Evolutionary conservation across 345 rosid species (phyloP), one percentile per base, ranked within the genome.

Genomic region (Pistacia atlantica): DNA sequence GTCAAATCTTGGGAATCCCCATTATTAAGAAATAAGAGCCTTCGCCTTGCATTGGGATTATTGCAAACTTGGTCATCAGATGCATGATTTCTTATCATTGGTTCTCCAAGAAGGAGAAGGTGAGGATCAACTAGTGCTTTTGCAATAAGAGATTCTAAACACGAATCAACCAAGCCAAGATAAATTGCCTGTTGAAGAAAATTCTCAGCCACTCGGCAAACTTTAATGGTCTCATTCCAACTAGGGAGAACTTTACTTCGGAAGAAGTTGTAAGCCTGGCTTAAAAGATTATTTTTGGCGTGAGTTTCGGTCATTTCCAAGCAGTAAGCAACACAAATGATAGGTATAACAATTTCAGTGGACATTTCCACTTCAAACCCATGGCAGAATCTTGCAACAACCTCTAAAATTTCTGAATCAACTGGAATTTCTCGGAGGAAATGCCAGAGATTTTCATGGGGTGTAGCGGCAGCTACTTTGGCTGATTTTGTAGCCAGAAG

Each of bases 171-270:
- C 67, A 95, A 73, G 65, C 92, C 92, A 48, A 83, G 61, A 38
- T 79, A 82, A 60, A 51, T 68, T 35, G 89, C 90, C 70, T 78
- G 87, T 67, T 82, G 68, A 67, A 88, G 81, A 70, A 73, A 51
- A 60, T 75, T 80, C 8, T 80, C 87, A 0, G 84, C 79, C 0
- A 80, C 80, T 37, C 86, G 84, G 31, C 89, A 79, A 65, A 90
- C 97, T 77, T 77, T 93, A 49, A 95, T 82, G 14, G 90, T 89
- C 77, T 92, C 90, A 18, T 90, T 90, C 99, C 99, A 95, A 88
- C 84, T 82, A 0, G 90, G 86, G 16, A 95, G 86, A 72, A 90
- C 89, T 77, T 64, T 82, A 22, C 79, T 79, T 48, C 84, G 84
- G 8, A 93, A 85, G 83, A 88, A 93, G 70, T 61, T 58, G 25